phyloP scores from a whole-genome alignment of 352 stramenopile species.

The Pythium scleroteichum region DNA sequence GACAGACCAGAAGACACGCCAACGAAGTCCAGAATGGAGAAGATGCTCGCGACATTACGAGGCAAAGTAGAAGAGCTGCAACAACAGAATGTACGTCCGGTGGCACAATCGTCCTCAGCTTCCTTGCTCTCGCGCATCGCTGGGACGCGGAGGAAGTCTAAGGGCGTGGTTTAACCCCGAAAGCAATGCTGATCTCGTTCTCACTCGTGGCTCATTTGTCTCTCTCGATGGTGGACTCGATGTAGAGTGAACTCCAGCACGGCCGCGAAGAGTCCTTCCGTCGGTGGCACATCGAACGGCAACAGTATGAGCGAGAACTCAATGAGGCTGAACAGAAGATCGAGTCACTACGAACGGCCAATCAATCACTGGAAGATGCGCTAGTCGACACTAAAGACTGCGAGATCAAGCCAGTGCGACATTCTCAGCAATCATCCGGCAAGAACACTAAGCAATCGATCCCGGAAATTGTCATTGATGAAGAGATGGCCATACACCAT shows the following conservation, averaged over 20 bases:
- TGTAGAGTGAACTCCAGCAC: slow-evolving; percentile 60
- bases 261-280: slow-evolving; percentile 58
- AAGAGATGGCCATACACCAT: neutral
- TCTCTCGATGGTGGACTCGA: slow-evolving; percentile 6
- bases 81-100: slow-evolving; percentile 67
- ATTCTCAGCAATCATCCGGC: neutral
- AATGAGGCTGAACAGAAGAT: slow-evolving; percentile 64
- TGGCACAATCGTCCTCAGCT: slow-evolving; percentile 5
- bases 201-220: slow-evolving; percentile 11
- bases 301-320: slow-evolving; percentile 68
- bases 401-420: neutral
- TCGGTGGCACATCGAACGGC: slow-evolving; percentile 67
- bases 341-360: slow-evolving; percentile 54
- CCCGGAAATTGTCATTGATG: slow-evolving; percentile 19
- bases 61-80: slow-evolving; percentile 69
- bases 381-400: slow-evolving; percentile 39
- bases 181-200: slow-evolving; percentile 4
- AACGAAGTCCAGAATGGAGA: slow-evolving; percentile 49
- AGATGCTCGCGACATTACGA: slow-evolving; percentile 52
- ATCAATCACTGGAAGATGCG: slow-evolving; percentile 59
- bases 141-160: slow-evolving; percentile 17
- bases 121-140: slow-evolving; percentile 25
- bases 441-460: neutral
- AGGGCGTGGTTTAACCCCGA: neutral
- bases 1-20: neutral